A percentile compares a stretch with the other conserved stretches of the same genome.
These are phyloP conservation scores for Mycocentrospora acerina DNA, from an alignment of 2,329 filamentous ascomycete species.

Conservation along the genomic window DNA sequence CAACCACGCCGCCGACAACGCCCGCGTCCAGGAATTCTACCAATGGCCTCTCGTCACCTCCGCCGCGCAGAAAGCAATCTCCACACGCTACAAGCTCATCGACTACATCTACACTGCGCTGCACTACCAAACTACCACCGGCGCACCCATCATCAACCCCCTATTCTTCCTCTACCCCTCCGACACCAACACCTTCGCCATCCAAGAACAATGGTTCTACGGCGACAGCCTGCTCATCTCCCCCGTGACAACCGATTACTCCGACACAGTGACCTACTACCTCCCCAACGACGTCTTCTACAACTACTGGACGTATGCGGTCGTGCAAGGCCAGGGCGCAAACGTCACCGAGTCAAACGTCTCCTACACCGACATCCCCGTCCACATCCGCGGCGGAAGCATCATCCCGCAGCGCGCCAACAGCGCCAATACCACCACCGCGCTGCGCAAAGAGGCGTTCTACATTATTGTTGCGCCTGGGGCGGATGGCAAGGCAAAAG, in stretches of 20 bases:
- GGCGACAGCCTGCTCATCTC: slow-evolving; percentile 59
- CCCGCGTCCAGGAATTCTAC: slow-evolving; percentile 71
- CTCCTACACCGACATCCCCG: slow-evolving; percentile 59
- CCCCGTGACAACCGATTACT: slow-evolving; percentile 56
- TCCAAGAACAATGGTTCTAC: slow-evolving; percentile 62
- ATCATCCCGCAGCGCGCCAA: slow-evolving; percentile 63
- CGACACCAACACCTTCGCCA: slow-evolving; percentile 54
- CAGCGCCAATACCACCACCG: slow-evolving; percentile 63
- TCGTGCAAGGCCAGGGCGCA: slow-evolving; percentile 49
- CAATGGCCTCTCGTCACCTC: slow-evolving; percentile 64
- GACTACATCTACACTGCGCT: slow-evolving; percentile 79
- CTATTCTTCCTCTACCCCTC: slow-evolving; percentile 71
- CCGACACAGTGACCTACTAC: slow-evolving; percentile 57
- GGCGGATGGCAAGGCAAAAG: slow-evolving; percentile 62
- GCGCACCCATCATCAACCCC: slow-evolving; percentile 67
- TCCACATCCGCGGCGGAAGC: slow-evolving; percentile 66
- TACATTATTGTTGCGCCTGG: slow-evolving; percentile 69
- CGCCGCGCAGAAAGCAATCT: slow-evolving; percentile 68
- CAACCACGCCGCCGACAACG: slow-evolving; percentile 63
- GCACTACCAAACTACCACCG: slow-evolving; percentile 59
- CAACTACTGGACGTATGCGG: slow-evolving; percentile 58
- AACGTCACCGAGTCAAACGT: slow-evolving; percentile 50
- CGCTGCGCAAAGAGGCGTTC: slow-evolving; percentile 66
- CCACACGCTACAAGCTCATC: slow-evolving; percentile 72
- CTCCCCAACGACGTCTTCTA: slow-evolving; percentile 62